phyloP scores from a whole-genome alignment of 2,329 filamentous ascomycete species.

The Harringtonia aguacate region DNA sequence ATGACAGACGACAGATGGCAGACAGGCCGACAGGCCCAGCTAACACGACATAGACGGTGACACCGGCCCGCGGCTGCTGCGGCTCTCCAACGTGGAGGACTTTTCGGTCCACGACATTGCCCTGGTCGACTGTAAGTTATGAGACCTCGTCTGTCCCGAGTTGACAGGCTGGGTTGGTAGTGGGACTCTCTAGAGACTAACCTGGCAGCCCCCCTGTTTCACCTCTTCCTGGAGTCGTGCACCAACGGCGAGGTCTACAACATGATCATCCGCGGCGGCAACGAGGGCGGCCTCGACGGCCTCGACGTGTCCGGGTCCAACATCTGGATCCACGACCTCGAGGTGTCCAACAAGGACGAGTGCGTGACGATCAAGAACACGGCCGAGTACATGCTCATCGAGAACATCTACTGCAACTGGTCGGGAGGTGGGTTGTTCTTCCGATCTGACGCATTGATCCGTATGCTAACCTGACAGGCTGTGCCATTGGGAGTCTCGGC shows the following conservation, averaged over 20 bases:
- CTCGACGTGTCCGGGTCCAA: slow-evolving; percentile 44
- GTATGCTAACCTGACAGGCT: slow-evolving; percentile 21
- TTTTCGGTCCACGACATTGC: slow-evolving; percentile 38
- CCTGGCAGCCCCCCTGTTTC: slow-evolving; percentile 11
- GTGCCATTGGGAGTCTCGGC: slow-evolving; percentile 45
- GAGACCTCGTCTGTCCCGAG: not conserved
- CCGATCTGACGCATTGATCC: not conserved
- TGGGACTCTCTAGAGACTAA: not conserved
- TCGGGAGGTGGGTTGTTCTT: slow-evolving; percentile 29
- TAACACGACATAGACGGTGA: slow-evolving; percentile 4
- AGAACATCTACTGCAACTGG: slow-evolving; percentile 52
- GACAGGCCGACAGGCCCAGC: too few relatives aligned
- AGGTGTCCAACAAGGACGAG: slow-evolving; percentile 53
- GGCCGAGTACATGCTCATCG: slow-evolving; percentile 42
- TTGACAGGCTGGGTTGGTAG: too few relatives aligned
- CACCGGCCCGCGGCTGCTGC: slow-evolving; percentile 32
- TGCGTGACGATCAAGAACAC: slow-evolving; percentile 29
- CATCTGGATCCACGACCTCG: slow-evolving; percentile 48
- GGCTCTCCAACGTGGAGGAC: slow-evolving; percentile 29
- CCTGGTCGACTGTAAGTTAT: slow-evolving; percentile 28
- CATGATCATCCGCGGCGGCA: slow-evolving; percentile 38
- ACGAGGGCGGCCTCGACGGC: slow-evolving; percentile 42
- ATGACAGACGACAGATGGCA: not conserved
- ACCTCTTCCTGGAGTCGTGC: slow-evolving; percentile 20
- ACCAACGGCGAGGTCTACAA: slow-evolving; percentile 42